Evolutionary conservation across 2,329 filamentous ascomycete species (phyloP).

Genomic region (Penicillium frequentans): DNA sequence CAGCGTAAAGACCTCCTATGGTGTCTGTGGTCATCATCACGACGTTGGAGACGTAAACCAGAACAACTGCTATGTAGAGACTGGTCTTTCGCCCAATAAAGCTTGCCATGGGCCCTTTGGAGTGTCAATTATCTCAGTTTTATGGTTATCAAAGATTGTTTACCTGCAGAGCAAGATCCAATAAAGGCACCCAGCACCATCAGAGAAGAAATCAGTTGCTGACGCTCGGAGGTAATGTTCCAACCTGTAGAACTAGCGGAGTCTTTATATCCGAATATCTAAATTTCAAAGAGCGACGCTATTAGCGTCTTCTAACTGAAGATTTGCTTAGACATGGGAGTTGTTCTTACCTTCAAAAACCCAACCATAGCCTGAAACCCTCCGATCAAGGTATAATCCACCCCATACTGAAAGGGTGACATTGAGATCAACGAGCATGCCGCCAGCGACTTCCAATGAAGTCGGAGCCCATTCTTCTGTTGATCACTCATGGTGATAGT

Average conservation of each 20-base stretch:
- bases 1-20: slow-evolving; percentile 57
- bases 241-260: slow-evolving; percentile 29
- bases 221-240: slow-evolving; percentile 40
- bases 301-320: neutral
- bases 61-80: slow-evolving; percentile 50
- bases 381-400: slow-evolving; percentile 33
- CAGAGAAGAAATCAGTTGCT: slow-evolving; percentile 47
- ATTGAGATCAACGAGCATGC: slow-evolving; percentile 31
- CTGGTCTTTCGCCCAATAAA: slow-evolving; percentile 47
- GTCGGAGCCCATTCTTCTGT: slow-evolving; percentile 14
- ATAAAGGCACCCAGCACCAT: slow-evolving; percentile 50
- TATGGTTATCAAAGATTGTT: neutral
- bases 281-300: neutral
- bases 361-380: slow-evolving; percentile 34
- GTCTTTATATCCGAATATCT: slow-evolving; percentile 25
- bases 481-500: slow-evolving; percentile 3
- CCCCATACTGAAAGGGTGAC: slow-evolving; percentile 33
- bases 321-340: neutral
- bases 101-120: slow-evolving; percentile 34
- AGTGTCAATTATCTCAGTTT: neutral
- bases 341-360: slow-evolving; percentile 24
- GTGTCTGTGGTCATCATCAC: slow-evolving; percentile 59
- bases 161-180: slow-evolving; percentile 40
- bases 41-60: slow-evolving; percentile 54
- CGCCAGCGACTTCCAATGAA: slow-evolving; percentile 23